phyloP scores from a whole-genome alignment of 129 eudicot genomes.

The Scalesia atractyloides region DNA sequence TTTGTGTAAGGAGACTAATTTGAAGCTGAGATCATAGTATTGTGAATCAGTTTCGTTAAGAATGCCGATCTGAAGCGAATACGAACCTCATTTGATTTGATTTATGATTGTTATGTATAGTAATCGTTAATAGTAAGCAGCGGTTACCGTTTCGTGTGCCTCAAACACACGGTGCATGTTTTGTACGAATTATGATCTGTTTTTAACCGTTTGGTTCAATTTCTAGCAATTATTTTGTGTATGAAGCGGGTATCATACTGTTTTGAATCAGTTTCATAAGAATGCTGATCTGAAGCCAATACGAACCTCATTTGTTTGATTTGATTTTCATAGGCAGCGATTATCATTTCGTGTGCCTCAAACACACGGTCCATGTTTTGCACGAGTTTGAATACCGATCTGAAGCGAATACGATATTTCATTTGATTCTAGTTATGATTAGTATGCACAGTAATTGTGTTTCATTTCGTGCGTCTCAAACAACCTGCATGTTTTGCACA shows the following conservation, averaged over 20 bases:
- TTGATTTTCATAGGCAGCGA: no score
- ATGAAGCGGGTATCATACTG: no score
- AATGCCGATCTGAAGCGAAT: conserved; percentile 20
- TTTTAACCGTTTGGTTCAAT: background rate
- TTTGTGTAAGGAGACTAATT: background rate
- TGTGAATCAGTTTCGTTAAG: background rate
- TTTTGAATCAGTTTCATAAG: background rate
- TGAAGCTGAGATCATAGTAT: background rate
- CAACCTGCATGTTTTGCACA: background rate
- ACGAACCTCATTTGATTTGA: background rate
- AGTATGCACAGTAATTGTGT: background rate
- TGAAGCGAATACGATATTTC: no score
- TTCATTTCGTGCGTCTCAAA: background rate
- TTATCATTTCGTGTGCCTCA: no score
- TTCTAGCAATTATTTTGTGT: background rate
- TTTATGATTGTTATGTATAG: background rate
- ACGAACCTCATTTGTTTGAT: background rate
- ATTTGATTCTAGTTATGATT: no score
- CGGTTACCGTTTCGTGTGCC: background rate
- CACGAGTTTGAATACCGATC: no score
- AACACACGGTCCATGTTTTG: no score
- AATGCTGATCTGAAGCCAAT: conserved; percentile 21
- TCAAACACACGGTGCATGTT: no score
- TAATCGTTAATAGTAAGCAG: conserved; percentile 1
- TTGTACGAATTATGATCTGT: no score